Evolutionary conservation across 2,329 filamentous ascomycete species (phyloP).

Genomic region (Diaporthe australafricana): DNA sequence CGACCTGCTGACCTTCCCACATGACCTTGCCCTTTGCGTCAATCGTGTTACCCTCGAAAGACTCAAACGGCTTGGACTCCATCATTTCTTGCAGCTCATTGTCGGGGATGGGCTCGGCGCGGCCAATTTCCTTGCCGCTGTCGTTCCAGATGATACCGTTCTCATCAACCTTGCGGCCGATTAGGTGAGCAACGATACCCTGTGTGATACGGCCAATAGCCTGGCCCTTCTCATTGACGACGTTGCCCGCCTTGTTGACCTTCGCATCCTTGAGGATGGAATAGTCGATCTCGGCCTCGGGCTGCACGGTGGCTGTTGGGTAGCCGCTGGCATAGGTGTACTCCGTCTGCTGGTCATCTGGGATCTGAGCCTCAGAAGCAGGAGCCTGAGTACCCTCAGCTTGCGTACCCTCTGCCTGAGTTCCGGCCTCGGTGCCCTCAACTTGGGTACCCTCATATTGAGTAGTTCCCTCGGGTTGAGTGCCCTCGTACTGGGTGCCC

Average conservation of each 20-base stretch:
- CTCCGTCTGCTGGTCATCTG: conserved; percentile 31
- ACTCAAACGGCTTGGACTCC: conserved; percentile 66
- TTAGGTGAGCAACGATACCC: conserved; percentile 72
- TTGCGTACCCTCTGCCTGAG: conserved; percentile 30
- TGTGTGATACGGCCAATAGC: conserved; percentile 72
- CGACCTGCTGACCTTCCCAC: conserved; percentile 65
- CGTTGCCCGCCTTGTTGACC: conserved; percentile 70
- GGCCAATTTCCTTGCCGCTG: conserved; percentile 74
- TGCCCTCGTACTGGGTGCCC: conserved; percentile 19
- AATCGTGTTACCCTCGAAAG: conserved; percentile 66
- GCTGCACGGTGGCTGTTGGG: conserved; percentile 42
- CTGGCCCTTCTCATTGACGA: conserved; percentile 64
- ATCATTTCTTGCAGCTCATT: conserved; percentile 60
- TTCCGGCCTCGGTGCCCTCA: conserved; percentile 30
- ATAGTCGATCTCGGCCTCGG: conserved; percentile 54
- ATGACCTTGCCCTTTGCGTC: conserved; percentile 65
- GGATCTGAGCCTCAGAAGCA: conserved; percentile 41
- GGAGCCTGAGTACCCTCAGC: conserved; percentile 30
- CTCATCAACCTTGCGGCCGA: conserved; percentile 73
- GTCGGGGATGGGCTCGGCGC: conserved; percentile 72
- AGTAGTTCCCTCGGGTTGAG: background rate
- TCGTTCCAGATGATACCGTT: conserved; percentile 80
- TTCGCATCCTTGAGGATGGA: conserved; percentile 63
- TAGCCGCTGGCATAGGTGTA: conserved; percentile 34
- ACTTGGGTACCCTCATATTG: background rate